Base-by-base conservation (phyloP, 73 alveolate species). In the Paraurostyla sp. region DNA sequence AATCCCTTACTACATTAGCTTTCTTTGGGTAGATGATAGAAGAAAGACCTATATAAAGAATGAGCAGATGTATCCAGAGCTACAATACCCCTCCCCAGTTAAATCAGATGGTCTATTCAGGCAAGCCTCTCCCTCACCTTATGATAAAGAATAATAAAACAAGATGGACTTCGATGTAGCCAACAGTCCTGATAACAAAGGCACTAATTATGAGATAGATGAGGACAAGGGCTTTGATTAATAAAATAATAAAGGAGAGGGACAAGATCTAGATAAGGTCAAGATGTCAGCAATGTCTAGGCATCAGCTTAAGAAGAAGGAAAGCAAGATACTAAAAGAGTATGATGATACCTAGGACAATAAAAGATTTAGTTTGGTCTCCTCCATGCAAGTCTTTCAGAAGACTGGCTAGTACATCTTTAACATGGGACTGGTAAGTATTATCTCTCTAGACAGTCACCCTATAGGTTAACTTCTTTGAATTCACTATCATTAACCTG, bases 1-100 rank as follows among this genome's bases (percentile, higher is more conserved):
- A 54, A 50, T 78, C 59, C 89, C 89, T 6, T 78, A 51, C 46
- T 78, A 43, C 71, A 51, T 78, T 9, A 40, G 75, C 63, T 78
- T 78, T 36, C 18, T 52, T 32, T 78, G 89, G 89, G 32, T 78
- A 9, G 89, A 78, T 49, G 89, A 78, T 35, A 78, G 52, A 54
- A 25, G 78, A 40, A 49, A 36, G 6, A 54, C 76, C 22, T 78
- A 78, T 54, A 52, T 78, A 29, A 49, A 54, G 65, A 35, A 59
- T 42, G 89, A 78, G 46, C 18, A 33, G n/a, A 78, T 78, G 80
- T 78, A 78, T 27, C 89, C 89, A 11, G 78, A 78, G 50, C 29
- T 73, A 3, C 42, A 45, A n/a, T 50, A 18, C 46, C 41, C 16
- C 2, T 65, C 82, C 6, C 82, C 82, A n/a, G 82, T 65, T 15